phyloP scores from a whole-genome alignment of 2,329 filamentous ascomycete genomes.

The Exophiala bonariae region DNA sequence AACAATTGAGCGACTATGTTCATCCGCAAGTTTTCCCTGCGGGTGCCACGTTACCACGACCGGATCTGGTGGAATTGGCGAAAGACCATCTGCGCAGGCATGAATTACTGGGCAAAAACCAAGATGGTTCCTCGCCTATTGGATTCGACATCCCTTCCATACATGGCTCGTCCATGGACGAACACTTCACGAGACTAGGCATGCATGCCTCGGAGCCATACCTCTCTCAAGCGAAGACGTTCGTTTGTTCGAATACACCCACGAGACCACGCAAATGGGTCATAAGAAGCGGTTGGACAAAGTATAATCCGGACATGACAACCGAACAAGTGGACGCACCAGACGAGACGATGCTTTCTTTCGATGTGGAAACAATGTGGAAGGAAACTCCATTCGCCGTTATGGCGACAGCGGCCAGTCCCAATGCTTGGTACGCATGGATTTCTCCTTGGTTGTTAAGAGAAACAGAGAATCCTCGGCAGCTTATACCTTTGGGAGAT shows the following conservation, averaged over 20 bases:
- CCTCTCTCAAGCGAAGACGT: slow-evolving; percentile 70
- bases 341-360: slow-evolving; percentile 78
- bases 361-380: slow-evolving; percentile 97
- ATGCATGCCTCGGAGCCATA: slow-evolving; percentile 85
- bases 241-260: slow-evolving; percentile 62
- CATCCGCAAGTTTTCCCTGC: slow-evolving; percentile 78
- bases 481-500: slow-evolving; percentile 86
- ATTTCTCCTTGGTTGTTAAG: slow-evolving; percentile 91
- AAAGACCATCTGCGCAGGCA: slow-evolving; percentile 81
- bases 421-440: slow-evolving; percentile 95
- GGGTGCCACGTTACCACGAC: slow-evolving; percentile 54
- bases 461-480: slow-evolving; percentile 73
- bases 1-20: slow-evolving; percentile 84
- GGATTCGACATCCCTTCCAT: slow-evolving; percentile 81
- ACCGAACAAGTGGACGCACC: slow-evolving; percentile 74
- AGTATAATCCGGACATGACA: slow-evolving; percentile 74
- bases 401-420: slow-evolving; percentile 92
- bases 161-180: slow-evolving; percentile 79
- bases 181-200: slow-evolving; percentile 90
- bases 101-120: slow-evolving; percentile 86
- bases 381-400: slow-evolving; percentile 89
- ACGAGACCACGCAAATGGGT: slow-evolving; percentile 72
- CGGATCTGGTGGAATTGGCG: slow-evolving; percentile 75
- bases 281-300: slow-evolving; percentile 85
- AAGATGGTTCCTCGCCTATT: slow-evolving; percentile 71